phyloP scores from a whole-genome alignment of 495 filamentous ascomycete species.

The Chaetomidium leptoderma region DNA sequence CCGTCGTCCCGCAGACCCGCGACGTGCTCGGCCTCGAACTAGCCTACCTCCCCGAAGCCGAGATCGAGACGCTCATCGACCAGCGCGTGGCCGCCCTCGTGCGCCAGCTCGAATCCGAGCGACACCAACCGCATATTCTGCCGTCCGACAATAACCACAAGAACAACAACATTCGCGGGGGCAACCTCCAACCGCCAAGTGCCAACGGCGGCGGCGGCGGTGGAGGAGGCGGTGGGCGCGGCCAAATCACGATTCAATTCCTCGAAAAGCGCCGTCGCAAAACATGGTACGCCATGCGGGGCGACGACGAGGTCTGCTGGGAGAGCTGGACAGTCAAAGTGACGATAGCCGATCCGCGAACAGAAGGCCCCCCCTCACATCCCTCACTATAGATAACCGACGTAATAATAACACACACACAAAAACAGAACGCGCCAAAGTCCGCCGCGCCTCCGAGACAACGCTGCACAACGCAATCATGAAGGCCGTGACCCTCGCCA shows the following conservation, averaged over 20 bases:
- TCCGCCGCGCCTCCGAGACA: conserved; percentile 80
- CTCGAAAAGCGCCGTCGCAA: conserved; percentile 88
- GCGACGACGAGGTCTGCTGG: conserved; percentile 92
- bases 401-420: conserved; percentile 8
- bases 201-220: too few species aligned
- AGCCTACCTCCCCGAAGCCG: conserved; percentile 79
- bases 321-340: conserved; percentile 92
- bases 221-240: conserved; percentile 66
- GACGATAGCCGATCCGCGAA: conserved; percentile 80
- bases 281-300: conserved; percentile 71
- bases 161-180: too few species aligned
- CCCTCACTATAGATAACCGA: neutral
- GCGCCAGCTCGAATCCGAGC: conserved; percentile 55
- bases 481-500: conserved; percentile 82
- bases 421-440: conserved; percentile 70
- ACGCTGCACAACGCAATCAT: conserved; percentile 79
- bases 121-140: conserved; percentile 30
- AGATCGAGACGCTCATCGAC: conserved; percentile 90
- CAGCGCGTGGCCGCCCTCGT: conserved; percentile 73
- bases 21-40: conserved; percentile 91
- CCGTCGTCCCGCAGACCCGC: conserved; percentile 74
- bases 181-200: too few species aligned
- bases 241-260: conserved; percentile 83
- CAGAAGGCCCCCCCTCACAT: conserved; percentile 52
- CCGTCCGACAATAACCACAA: too few species aligned